These are phyloP conservation scores for Cyberlindnera subsufficiens DNA, from an alignment of 805 yeast genomes.

Conservation along the genomic window DNA sequence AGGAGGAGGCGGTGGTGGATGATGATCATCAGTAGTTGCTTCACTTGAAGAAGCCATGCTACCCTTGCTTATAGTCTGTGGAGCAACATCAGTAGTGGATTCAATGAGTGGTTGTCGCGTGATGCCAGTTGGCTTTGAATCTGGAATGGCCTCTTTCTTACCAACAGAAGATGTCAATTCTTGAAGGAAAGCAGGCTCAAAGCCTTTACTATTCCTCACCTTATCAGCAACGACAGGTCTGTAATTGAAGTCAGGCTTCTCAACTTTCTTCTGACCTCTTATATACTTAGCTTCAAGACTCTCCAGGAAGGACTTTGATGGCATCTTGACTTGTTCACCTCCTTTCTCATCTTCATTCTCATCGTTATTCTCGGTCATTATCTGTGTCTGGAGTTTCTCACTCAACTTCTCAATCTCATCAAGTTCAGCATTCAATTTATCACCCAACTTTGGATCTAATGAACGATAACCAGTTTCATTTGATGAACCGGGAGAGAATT, in stretches of 20 bases:
- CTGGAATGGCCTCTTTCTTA: slow-evolving; percentile 26
- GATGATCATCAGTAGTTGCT: slow-evolving; percentile 18
- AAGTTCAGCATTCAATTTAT: slow-evolving; percentile 34
- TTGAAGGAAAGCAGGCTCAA: slow-evolving; percentile 45
- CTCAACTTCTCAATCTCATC: slow-evolving; percentile 24
- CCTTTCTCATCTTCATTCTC: slow-evolving; percentile 1
- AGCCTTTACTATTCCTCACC: slow-evolving; percentile 28
- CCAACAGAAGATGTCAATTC: slow-evolving; percentile 48
- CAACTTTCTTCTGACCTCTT: slow-evolving; percentile 35
- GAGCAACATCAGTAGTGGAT: slow-evolving; percentile 6
- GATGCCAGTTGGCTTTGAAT: background rate
- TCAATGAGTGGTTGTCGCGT: background rate
- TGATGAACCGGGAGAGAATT: slow-evolving; percentile 29
- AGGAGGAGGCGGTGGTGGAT: slow-evolving; percentile 27
- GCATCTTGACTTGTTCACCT: slow-evolving; percentile 3
- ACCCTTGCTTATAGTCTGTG: slow-evolving; percentile 2
- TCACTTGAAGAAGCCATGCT: slow-evolving; percentile 11
- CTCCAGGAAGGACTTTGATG: slow-evolving; percentile 22
- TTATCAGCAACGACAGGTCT: slow-evolving; percentile 21
- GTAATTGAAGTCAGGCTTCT: slow-evolving; percentile 14
- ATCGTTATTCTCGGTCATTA: background rate
- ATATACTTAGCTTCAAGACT: slow-evolving; percentile 38
- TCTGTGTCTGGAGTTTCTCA: slow-evolving; percentile 11
- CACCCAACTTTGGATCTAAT: slow-evolving; percentile 32
- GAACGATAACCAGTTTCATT: slow-evolving; percentile 17